A percentile compares a stretch with the other conserved stretches of the same genome.
phyloP scores from a whole-genome alignment of 148 eudicot species.

The Rhododendron ferrugineum region DNA sequence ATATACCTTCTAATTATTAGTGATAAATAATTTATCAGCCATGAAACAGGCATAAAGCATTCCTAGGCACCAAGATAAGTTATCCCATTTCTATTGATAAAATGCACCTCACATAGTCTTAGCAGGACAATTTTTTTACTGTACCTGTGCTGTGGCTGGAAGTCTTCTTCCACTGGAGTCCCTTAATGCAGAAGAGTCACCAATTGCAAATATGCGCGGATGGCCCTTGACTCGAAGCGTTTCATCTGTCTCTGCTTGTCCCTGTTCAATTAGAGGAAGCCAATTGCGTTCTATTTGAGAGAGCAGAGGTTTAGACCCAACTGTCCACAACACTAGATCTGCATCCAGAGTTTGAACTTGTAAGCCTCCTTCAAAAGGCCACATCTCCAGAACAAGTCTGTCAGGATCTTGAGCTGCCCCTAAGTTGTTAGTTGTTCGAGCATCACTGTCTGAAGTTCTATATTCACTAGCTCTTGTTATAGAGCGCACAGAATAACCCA shows the following conservation, averaged over 20 bases:
- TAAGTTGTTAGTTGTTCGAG: conserved; percentile 6
- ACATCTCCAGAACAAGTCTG: conserved; percentile 58
- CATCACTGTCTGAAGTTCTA: conserved; percentile 15
- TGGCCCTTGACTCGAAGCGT: conserved; percentile 95
- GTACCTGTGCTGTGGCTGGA: conserved; percentile 95
- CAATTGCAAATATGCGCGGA: conserved; percentile 86
- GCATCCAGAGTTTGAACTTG: conserved; percentile 64
- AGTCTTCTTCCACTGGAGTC: conserved; percentile 79
- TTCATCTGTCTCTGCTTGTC: conserved; percentile 93
- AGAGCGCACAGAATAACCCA: conserved; percentile 73
- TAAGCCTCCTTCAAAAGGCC: conserved; percentile 65
- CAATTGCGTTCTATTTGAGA: conserved; percentile 54
- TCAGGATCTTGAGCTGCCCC: conserved; percentile 30
- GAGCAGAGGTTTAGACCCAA: conserved; percentile 78
- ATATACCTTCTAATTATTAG: not conserved
- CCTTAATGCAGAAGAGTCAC: conserved; percentile 82
- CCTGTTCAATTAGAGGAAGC: conserved; percentile 84
- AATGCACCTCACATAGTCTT: not conserved
- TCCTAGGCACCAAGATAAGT: not conserved
- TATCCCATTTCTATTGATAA: not conserved
- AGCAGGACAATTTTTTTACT: not conserved
- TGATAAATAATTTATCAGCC: not conserved
- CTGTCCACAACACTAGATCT: conserved; percentile 94
- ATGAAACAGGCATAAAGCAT: not conserved
- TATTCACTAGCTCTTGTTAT: conserved; percentile 30